These are phyloP conservation scores for Allantophomopsis cytisporea DNA, from an alignment of 2,329 filamentous ascomycete species.

Conservation along the genomic window DNA sequence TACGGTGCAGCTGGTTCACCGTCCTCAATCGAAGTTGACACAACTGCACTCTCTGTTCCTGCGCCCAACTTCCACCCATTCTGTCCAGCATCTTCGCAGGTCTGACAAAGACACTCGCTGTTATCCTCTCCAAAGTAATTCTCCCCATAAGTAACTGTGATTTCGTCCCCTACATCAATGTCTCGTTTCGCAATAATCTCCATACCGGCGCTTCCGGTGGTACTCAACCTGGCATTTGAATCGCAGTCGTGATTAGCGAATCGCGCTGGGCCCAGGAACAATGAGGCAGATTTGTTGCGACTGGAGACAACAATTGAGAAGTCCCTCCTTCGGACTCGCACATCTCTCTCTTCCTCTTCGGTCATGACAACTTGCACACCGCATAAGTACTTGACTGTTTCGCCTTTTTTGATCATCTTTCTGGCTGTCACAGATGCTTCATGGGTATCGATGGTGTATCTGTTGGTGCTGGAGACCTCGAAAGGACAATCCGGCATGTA, in stretches of 20 bases:
- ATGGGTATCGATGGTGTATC: conserved; percentile 82
- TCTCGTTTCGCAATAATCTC: conserved; percentile 74
- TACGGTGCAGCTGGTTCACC: conserved; percentile 26
- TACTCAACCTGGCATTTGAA: conserved; percentile 80
- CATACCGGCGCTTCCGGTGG: conserved; percentile 73
- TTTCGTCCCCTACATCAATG: conserved; percentile 82
- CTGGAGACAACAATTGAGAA: conserved; percentile 96
- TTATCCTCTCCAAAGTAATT: conserved; percentile 94
- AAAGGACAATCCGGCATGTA: conserved; percentile 91
- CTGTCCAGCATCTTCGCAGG: conserved; percentile 59
- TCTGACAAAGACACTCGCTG: conserved; percentile 83
- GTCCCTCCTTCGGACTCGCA: conserved; percentile 74
- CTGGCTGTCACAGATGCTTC: conserved; percentile 82
- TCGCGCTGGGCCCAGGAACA: conserved; percentile 89
- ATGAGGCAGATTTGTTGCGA: conserved; percentile 74
- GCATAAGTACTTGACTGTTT: conserved; percentile 79
- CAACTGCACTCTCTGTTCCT: conserved; percentile 14
- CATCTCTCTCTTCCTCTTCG: conserved; percentile 73
- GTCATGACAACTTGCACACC: conserved; percentile 91
- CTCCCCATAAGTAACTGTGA: conserved; percentile 91
- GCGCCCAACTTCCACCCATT: conserved; percentile 70
- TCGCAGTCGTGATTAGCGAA: conserved; percentile 97
- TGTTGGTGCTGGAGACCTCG: conserved; percentile 86
- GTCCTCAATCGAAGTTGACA: conserved; percentile 15
- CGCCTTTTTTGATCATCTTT: conserved; percentile 63